These are phyloP conservation scores for Rhodotorula babjevae DNA, from an alignment of 768 basidiomycete species.

Conservation along the genomic window DNA sequence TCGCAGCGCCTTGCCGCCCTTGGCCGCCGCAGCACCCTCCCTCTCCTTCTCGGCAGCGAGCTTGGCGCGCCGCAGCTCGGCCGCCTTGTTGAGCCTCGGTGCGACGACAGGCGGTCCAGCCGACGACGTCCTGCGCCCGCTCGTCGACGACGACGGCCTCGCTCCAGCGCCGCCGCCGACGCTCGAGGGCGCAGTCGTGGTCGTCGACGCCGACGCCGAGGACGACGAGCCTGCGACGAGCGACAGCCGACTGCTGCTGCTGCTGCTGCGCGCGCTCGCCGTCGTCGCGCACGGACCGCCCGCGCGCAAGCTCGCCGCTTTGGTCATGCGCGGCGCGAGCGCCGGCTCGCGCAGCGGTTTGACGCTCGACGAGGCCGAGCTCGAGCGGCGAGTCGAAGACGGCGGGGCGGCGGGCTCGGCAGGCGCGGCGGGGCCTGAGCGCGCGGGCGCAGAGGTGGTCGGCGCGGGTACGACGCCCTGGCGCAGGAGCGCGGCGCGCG, in stretches of 20 bases:
- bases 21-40: neutral
- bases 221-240: neutral
- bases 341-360: constrained; percentile 9
- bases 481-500: constrained; percentile 17
- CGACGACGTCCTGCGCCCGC: neutral
- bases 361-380: constrained; percentile 3
- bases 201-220: neutral
- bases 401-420: neutral
- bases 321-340: constrained; percentile 10
- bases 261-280: neutral
- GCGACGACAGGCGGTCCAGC: neutral
- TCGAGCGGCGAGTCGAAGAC: neutral
- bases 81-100: constrained; percentile 7
- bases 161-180: too few relatives aligned
- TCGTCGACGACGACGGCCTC: neutral
- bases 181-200: neutral
- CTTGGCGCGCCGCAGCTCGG: constrained; percentile 8
- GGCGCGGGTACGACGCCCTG: neutral
- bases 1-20: neutral
- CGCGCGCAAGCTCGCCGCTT: constrained; percentile 12
- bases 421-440: neutral
- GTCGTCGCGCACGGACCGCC: neutral
- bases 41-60: neutral
- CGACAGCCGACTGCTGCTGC: neutral
- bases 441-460: neutral